Evolutionary conservation across 495 filamentous ascomycete species (phyloP), one percentile per base, ranked within the genome.

Genomic region (Aspergillus avenaceus): DNA sequence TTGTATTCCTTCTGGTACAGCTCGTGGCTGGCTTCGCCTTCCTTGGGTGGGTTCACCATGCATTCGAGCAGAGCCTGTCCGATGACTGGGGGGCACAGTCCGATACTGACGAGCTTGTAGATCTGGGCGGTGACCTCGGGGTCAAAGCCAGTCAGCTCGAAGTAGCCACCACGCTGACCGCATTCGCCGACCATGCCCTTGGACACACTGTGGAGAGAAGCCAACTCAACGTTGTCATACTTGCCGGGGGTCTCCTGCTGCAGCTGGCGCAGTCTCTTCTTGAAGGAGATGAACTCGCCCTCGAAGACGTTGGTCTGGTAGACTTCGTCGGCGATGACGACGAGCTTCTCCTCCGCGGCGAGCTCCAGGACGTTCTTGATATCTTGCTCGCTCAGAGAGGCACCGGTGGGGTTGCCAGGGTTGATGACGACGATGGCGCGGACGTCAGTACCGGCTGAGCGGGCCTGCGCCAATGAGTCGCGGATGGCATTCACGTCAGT

Each of bases 161-260:
- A 97, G 75, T 93, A 98, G 41, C 93, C 93, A 53, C 91, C 95
- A 32, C 93, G 88, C 71, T 98, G 93, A 31, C 93, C 95, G 63
- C 92, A 97, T 73, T 97, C 92, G 59, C 92, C 92, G 9, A 97
- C 88, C 91, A 97, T 96, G 59, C 92, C 92, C 81, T 97, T 97
- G 53, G 88, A 93, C 49, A 86, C 75, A 56, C 85, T 89, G 75
- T 93, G 88, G 32, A 93, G 76, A 8, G 86, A 95, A 19, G 83
- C 91, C 47, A 98, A 79, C 70, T 97, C 92, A 48, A 97, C 74
- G 51, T 84, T 65, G 68, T 92, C 88, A 75, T 86, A 97, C 65
- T 84, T 87, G 52, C 73, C 78, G 4, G 87, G 82, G 8, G 72
- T 56, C 60, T 85, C 81, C 62, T 86, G 78, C 67, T 97, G 95